phyloP scores from a whole-genome alignment of 2,329 filamentous ascomycete genomes.

The Talaromyces islandicus region DNA sequence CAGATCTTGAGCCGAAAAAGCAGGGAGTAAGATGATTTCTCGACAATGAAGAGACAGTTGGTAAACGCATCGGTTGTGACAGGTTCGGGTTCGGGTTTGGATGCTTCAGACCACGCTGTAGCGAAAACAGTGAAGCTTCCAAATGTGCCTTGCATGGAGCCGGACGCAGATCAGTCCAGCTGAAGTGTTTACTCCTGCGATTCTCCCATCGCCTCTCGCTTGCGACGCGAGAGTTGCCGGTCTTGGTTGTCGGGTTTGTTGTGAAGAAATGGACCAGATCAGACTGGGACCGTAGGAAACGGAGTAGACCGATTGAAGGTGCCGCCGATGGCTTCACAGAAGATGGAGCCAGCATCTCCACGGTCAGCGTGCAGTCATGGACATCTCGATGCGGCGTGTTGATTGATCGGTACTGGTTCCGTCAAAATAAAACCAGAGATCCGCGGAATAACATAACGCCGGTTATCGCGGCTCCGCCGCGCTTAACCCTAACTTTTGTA shows the following conservation, averaged over 20 bases:
- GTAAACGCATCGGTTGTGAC: constrained; percentile 2
- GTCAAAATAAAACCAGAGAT: neutral
- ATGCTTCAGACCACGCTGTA: constrained; percentile 9
- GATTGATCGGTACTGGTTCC: neutral
- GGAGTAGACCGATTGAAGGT: constrained; percentile 56
- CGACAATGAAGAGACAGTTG: neutral
- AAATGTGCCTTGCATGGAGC: constrained; percentile 19
- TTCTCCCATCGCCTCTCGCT: constrained; percentile 10
- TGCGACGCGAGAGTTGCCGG: constrained; percentile 6
- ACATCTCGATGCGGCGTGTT: neutral
- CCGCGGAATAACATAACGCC: neutral
- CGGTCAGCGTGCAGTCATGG: constrained; percentile 8
- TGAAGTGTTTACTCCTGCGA: constrained; percentile 14
- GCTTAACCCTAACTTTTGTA: neutral
- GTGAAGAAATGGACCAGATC: constrained; percentile 51
- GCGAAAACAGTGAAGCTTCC: constrained; percentile 25
- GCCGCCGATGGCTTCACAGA: constrained; percentile 29
- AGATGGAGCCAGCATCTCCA: constrained; percentile 31
- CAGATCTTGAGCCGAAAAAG: constrained; percentile 18
- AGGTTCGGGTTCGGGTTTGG: neutral
- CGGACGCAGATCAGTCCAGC: constrained; percentile 16
- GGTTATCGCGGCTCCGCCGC: neutral
- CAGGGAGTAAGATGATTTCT: constrained; percentile 5
- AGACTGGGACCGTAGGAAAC: constrained; percentile 67
- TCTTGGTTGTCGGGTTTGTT: constrained; percentile 23